Conservation (phyloP, 148 eudicot species). For the Hydrangea macrophylla region DNA sequence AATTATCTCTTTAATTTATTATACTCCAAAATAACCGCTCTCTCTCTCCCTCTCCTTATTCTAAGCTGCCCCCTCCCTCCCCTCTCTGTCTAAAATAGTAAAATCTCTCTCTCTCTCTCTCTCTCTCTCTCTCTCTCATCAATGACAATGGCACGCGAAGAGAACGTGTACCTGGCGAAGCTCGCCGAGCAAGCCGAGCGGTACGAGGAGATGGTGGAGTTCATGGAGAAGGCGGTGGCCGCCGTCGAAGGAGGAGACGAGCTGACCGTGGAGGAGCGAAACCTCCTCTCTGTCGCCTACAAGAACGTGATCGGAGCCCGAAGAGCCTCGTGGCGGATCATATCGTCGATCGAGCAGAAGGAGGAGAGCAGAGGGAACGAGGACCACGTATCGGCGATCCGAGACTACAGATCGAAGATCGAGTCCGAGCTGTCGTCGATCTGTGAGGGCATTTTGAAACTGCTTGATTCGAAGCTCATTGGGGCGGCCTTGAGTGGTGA, state of each 20-base stretch:
- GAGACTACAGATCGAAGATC: too few relatives aligned
- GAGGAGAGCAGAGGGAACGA: slow-evolving; percentile 49
- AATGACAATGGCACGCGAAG: slow-evolving; percentile 34
- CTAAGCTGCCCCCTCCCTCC: too few relatives aligned
- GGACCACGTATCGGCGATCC: slow-evolving; percentile 41
- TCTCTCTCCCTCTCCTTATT: too few relatives aligned
- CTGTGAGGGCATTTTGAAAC: slow-evolving; percentile 49
- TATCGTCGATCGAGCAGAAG: slow-evolving; percentile 47
- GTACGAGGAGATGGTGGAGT: slow-evolving; percentile 61
- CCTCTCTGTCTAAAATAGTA: too few relatives aligned
- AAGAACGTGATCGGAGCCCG: slow-evolving; percentile 50
- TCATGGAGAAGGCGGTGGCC: slow-evolving; percentile 52
- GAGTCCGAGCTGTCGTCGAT: slow-evolving; percentile 42
- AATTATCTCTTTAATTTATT: too few relatives aligned
- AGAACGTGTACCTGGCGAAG: too few relatives aligned
- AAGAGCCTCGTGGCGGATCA: slow-evolving; percentile 44
- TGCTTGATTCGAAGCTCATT: slow-evolving; percentile 40
- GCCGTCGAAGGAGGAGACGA: slow-evolving; percentile 31
- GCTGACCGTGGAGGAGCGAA: slow-evolving; percentile 44
- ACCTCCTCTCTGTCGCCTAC: too few relatives aligned
- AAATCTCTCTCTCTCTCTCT: too few relatives aligned
- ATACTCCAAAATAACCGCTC: too few relatives aligned
- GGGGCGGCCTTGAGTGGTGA: slow-evolving; percentile 33
- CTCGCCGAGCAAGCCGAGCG: too few relatives aligned
- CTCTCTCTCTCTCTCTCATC: too few relatives aligned